These are phyloP conservation scores for Scytalidium sp. DNA, from an alignment of 2,329 filamentous ascomycete species.

Conservation along the genomic window DNA sequence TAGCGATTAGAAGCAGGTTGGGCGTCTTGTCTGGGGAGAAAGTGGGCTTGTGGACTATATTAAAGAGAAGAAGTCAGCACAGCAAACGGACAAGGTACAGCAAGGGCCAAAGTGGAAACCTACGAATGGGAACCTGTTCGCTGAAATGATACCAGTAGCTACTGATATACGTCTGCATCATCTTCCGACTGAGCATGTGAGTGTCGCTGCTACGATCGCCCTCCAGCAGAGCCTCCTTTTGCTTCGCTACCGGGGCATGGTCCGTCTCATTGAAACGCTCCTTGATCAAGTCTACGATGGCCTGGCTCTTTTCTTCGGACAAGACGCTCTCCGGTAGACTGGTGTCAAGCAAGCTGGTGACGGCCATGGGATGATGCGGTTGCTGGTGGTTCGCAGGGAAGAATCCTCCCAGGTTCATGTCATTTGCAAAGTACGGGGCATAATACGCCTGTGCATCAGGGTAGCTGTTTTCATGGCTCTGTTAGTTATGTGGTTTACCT, in stretches of 20 bases:
- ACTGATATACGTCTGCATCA: constrained; percentile 93
- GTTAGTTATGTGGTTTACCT: constrained; percentile 9
- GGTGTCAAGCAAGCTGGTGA: constrained; percentile 80
- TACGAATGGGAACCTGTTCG: constrained; percentile 80
- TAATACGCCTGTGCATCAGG: constrained; percentile 48
- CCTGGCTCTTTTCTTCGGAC: constrained; percentile 82
- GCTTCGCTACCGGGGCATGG: constrained; percentile 68
- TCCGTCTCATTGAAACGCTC: constrained; percentile 79
- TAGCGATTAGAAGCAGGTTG: constrained; percentile 77
- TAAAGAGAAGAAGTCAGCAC: constrained; percentile 5
- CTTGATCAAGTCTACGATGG: constrained; percentile 78
- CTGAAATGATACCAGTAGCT: constrained; percentile 97
- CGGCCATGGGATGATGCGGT: constrained; percentile 81
- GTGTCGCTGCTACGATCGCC: constrained; percentile 67
- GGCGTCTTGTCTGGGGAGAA: constrained; percentile 87
- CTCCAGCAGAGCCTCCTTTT: constrained; percentile 73
- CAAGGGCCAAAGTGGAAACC: constrained; percentile 3
- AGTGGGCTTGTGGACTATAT: constrained; percentile 81
- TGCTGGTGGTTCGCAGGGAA: constrained; percentile 45
- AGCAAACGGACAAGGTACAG: constrained; percentile 6
- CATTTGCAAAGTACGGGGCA: constrained; percentile 47
- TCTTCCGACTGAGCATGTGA: constrained; percentile 76
- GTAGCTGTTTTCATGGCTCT: constrained; percentile 45
- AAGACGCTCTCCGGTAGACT: constrained; percentile 76
- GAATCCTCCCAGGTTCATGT: constrained; percentile 51